Evolutionary conservation across 371 early-diverging fungal species (phyloP).

Genomic region (Syncephalastrum sp.): DNA sequence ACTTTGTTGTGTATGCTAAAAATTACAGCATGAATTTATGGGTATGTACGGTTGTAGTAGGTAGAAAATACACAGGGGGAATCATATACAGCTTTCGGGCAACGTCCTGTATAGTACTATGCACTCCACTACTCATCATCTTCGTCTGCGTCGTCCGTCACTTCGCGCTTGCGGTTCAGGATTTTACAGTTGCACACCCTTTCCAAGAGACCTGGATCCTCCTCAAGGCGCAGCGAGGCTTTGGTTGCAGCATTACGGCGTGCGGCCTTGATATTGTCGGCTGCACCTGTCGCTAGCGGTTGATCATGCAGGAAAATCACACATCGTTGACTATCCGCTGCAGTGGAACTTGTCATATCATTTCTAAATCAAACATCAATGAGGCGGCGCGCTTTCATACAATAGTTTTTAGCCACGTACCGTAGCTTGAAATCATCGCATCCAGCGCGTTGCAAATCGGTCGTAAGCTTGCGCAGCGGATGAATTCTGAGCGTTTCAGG

Average conservation of each 20-base stretch:
- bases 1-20: too few relatives aligned
- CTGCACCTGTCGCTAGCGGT: slow-evolving; percentile 36
- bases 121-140: slow-evolving; percentile 4
- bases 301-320: slow-evolving; percentile 51
- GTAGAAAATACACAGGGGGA: too few relatives aligned
- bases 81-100: too few relatives aligned
- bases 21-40: too few relatives aligned
- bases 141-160: slow-evolving; percentile 3
- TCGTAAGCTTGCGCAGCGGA: slow-evolving; percentile 46
- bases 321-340: slow-evolving; percentile 40
- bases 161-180: slow-evolving; percentile 2
- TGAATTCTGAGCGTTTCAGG: slow-evolving; percentile 54
- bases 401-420: slow-evolving; percentile 20
- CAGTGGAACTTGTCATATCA: slow-evolving; percentile 28
- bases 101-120: too few relatives aligned
- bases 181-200: slow-evolving; percentile 34
- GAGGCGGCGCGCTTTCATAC: not conserved
- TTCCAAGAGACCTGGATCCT: slow-evolving; percentile 35
- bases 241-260: slow-evolving; percentile 48
- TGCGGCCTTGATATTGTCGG: slow-evolving; percentile 52
- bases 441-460: slow-evolving; percentile 42
- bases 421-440: slow-evolving; percentile 49
- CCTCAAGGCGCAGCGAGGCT: slow-evolving; percentile 32
- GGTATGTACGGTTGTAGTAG: too few relatives aligned
- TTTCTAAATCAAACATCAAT: slow-evolving; percentile 25